These are phyloP conservation scores for Esteya vermicola DNA, from an alignment of 2,329 filamentous ascomycete genomes.

Conservation along the genomic window DNA sequence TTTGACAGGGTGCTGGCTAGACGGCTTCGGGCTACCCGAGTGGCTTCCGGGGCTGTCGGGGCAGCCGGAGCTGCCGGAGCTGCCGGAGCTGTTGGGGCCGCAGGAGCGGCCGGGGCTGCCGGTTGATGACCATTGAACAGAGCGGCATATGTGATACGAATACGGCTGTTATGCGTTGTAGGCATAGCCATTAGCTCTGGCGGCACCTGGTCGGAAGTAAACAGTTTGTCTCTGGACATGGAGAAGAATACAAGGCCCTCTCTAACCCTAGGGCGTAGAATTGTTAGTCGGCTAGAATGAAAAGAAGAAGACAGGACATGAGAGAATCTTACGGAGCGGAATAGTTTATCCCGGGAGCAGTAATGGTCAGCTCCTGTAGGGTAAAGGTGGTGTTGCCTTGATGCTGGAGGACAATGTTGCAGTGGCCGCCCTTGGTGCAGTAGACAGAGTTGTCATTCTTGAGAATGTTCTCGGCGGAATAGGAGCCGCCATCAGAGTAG, in stretches of 20 bases:
- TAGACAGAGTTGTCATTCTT: conserved; percentile 75
- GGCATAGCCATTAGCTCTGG: too few species aligned
- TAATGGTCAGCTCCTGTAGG: conserved; percentile 75
- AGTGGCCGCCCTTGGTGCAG: conserved; percentile 75
- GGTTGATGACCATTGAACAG: too few species aligned
- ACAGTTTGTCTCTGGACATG: conserved; percentile 68
- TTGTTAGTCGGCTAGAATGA: background rate
- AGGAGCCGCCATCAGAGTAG: conserved; percentile 44
- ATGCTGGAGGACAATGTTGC: conserved; percentile 76
- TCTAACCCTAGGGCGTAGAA: conserved; percentile 46
- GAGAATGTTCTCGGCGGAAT: conserved; percentile 68
- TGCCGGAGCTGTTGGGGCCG: too few species aligned
- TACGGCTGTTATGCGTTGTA: too few species aligned
- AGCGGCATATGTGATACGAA: too few species aligned
- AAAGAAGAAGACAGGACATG: background rate
- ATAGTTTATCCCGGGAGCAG: conserved; percentile 66
- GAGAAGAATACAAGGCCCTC: conserved; percentile 87
- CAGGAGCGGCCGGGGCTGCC: too few species aligned
- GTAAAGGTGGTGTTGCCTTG: conserved; percentile 68
- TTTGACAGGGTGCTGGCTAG: too few species aligned
- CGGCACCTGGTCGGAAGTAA: too few species aligned
- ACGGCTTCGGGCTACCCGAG: too few species aligned
- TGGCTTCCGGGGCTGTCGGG: too few species aligned
- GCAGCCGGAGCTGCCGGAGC: too few species aligned
- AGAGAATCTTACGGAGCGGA: conserved; percentile 63